Conservation (phyloP, 73 alveolate species). For the Effrenium voratum region DNA sequence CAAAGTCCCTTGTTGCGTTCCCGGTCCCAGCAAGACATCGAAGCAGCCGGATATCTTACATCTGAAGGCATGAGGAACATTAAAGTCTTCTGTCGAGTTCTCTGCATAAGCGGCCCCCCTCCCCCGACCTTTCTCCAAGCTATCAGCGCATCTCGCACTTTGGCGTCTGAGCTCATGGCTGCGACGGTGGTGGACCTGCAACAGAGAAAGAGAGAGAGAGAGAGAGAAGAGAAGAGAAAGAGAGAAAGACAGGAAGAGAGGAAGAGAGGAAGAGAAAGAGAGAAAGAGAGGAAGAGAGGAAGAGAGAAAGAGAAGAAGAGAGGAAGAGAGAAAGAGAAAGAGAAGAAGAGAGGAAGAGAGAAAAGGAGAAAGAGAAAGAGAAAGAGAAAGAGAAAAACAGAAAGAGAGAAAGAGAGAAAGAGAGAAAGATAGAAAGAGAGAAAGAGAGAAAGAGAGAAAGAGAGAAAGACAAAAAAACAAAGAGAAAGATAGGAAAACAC, state of each 20-base stretch:
- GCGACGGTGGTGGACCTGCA: not conserved
- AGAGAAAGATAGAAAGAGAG: not conserved
- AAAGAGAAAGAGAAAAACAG: not conserved
- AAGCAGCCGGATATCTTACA: no score
- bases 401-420: not conserved
- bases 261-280: not conserved
- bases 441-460: not conserved
- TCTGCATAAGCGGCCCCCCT: not conserved
- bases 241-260: not conserved
- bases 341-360: not conserved
- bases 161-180: not conserved
- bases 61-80: no score
- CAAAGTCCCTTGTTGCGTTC: no score
- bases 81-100: not conserved
- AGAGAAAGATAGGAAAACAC: not conserved
- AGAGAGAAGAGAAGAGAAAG: not conserved
- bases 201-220: not conserved
- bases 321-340: not conserved
- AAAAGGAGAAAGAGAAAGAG: not conserved
- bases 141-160: not conserved
- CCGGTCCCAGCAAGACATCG: no score
- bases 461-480: not conserved
- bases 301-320: not conserved
- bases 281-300: not conserved
- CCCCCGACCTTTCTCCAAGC: not conserved